Evolutionary conservation across 352 stramenopile genomes (phyloP), one percentile per base, ranked within the genome.

Genomic region (Phytophthora macrochlamydospora): DNA sequence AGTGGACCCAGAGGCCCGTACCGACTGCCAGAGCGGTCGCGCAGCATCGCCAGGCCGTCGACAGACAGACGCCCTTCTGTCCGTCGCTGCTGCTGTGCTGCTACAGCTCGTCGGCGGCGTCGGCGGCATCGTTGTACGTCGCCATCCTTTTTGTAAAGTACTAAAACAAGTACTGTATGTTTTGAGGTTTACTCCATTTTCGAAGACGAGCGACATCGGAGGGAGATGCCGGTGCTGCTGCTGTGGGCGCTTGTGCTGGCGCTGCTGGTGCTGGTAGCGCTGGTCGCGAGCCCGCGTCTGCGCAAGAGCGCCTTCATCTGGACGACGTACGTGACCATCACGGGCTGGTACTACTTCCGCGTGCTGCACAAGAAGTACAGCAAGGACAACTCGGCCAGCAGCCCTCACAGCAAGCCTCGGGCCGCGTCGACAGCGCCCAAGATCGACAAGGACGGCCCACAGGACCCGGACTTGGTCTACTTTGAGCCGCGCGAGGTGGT

Each of bases 271-370:
- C n/a, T 81, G 46, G 71, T 52, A n/a, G 59, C 78, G 29, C 57
- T 93, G 35, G 67, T 63, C 38, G 37, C 70, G 46, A 93, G 78
- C 51, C 51, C 80, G 29, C 76, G 65, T 38, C 60, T 88, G 56
- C 81, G 85, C 62, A 91, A 89, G 70, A 73, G 71, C 33, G 68
- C 76, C 53, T 86, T 93, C 61, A 91, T 92, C 61, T 83, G 73
- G 67, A 78, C 79, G 56, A 89, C 85, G 14, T 93, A 93, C 76
- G 62, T 83, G 44, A 89, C 85, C 62, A 85, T 93, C 78, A 93
- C 83, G 40, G 76, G 79, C 60, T 93, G 85, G 85, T 93, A 93
- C 69, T 93, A 93, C 69, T 93, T 89, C 57, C 85, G 85, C 48
- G 67, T 88, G 49, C 80, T 85, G 67, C 79, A 92, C 61, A 93